Conservation (phyloP, 805 yeast species). For the Blastobotrys americana region DNA sequence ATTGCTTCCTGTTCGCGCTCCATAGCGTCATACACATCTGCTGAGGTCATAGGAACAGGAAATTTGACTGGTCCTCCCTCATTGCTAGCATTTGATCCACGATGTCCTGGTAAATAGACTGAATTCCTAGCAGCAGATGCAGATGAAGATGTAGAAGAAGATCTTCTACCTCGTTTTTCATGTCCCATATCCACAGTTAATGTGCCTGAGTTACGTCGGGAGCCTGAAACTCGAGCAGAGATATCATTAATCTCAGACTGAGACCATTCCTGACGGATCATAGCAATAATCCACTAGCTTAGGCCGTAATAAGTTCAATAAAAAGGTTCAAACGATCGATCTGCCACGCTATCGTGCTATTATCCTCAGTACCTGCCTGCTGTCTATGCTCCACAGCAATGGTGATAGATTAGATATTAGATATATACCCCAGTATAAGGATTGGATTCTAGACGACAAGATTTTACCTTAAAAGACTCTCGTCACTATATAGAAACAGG, state of each 20-base stretch:
- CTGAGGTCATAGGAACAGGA: conserved; percentile 9
- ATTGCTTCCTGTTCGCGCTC: conserved; percentile 74
- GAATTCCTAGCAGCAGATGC: conserved; percentile 3
- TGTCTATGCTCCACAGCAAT: too few relatives aligned
- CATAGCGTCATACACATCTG: conserved; percentile 36
- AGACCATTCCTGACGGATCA: not conserved
- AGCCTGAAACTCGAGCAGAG: too few relatives aligned
- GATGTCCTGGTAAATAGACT: not conserved
- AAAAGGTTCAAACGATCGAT: too few relatives aligned
- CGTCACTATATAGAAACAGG: too few relatives aligned
- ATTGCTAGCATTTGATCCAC: not conserved
- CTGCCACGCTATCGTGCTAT: too few relatives aligned
- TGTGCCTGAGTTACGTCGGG: not conserved
- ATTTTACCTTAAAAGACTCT: too few relatives aligned
- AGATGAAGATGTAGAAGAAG: conserved; percentile 6
- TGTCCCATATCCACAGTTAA: not conserved
- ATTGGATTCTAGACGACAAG: too few relatives aligned
- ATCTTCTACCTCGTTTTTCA: conserved; percentile 6
- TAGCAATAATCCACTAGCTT: not conserved
- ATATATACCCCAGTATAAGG: too few relatives aligned
- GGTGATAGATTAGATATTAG: too few relatives aligned
- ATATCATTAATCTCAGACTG: too few relatives aligned
- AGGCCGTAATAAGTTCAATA: too few relatives aligned
- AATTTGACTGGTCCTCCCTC: conserved; percentile 3
- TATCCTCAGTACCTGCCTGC: too few relatives aligned